Base-by-base conservation (phyloP, 805 yeast species). In the Yamadazyma tumulicola region DNA sequence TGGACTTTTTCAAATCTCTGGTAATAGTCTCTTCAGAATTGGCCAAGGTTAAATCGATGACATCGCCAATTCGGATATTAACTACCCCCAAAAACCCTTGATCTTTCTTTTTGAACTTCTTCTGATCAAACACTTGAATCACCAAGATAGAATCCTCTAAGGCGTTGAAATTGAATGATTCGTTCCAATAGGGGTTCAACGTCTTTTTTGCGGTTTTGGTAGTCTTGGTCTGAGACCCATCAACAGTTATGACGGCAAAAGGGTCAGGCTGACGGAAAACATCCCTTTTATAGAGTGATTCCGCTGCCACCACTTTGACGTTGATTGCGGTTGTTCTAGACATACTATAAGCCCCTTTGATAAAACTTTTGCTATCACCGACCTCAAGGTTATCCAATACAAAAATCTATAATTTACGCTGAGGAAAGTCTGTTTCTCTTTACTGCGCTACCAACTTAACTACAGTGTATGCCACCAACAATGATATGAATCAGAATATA, bases 51-150 rank as follows among this genome's bases (percentile, higher is more conserved):
- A 81, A 68, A 55, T 88, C 94, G 38, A 91, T 75, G 19, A 85
- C 87, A 58, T 93, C 97, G 27, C 91, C 91, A 19, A 93, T 76
- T 46, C 94, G 73, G 34, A 93, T 75, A 58, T 93, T 93, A 42
- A 93, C 93, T 13, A 93, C 97, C 38, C 99, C 99, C 34, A 93
- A 69, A 51, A 93, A 93, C 4, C 99, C 99, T 61, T 93, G 99
- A 57, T 93, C 98, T 74, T 88, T 89, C 78, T 87, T 88, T 60
- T 93, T 93, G 68, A 93, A 93, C 62, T 93, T 93, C 59, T 88
- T 89, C 59, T 91, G 97, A 59, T 93, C 97, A 62, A 93, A 93
- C 6, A 93, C 93, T 59, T 93, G 97, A 42, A 93, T 78, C 10
- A 91, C 95, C 33, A 93, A 68, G 28, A 89, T 85, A 6, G 95